Conservation (phyloP, 2,329 filamentous ascomycete species). For the Cladobotryum protrusum region DNA sequence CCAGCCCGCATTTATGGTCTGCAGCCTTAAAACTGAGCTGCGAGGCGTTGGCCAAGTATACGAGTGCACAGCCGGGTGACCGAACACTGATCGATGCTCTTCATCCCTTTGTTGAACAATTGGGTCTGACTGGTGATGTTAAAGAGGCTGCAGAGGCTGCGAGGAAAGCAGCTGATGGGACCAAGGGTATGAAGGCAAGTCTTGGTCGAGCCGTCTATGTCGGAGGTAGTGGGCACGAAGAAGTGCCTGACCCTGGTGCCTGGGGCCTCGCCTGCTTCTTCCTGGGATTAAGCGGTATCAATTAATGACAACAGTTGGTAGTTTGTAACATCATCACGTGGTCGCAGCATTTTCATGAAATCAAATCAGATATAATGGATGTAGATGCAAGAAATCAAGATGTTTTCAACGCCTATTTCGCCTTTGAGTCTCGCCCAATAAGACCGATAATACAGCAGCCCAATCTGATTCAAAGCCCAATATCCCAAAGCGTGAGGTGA, state of each 20-base stretch:
- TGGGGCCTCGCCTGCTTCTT: conserved; percentile 74
- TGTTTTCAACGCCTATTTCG: conserved; percentile 35
- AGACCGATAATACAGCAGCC: conserved; percentile 21
- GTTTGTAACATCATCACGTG: too few relatives aligned
- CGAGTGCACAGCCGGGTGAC: conserved; percentile 82
- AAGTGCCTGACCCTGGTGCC: conserved; percentile 60
- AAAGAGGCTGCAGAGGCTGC: conserved; percentile 70
- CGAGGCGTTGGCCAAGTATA: conserved; percentile 71
- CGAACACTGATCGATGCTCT: conserved; percentile 87
- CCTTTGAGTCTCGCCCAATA: conserved; percentile 25
- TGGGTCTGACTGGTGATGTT: conserved; percentile 60
- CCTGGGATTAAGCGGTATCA: conserved; percentile 58
- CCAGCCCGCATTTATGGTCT: conserved; percentile 43
- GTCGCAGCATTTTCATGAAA: conserved; percentile 7
- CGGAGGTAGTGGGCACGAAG: conserved; percentile 38
- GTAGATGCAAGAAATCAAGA: conserved; percentile 9
- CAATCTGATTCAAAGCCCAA: conserved; percentile 16
- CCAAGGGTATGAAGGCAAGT: conserved; percentile 87
- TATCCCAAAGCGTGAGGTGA: conserved; percentile 2
- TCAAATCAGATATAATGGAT: conserved; percentile 12
- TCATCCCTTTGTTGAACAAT: conserved; percentile 73
- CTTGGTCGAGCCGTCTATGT: conserved; percentile 54
- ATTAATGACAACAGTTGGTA: background rate
- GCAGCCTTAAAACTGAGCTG: conserved; percentile 66
- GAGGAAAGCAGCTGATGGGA: conserved; percentile 68